Evolutionary conservation across 164 flowering plant species (phyloP), one percentile per base, ranked within the genome.

Genomic region (Sextonia rubra): DNA sequence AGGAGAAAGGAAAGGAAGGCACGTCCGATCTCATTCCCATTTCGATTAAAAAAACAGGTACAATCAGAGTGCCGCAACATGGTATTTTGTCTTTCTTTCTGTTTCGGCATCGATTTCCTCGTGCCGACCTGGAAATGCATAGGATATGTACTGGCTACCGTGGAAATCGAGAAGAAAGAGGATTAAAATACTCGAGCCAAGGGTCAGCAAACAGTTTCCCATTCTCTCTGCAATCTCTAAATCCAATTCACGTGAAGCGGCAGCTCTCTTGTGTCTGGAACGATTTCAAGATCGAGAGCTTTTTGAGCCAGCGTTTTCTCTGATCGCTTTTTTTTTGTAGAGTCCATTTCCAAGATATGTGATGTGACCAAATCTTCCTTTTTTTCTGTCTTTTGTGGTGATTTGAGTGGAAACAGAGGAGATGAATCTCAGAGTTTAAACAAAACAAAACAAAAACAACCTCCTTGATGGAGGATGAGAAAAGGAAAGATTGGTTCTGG

Each of bases 181-280:
- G 25, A 62, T 17, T 44, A 22, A 37, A 44, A 47, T 29, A 69
- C 6, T 47, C 9, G 5, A 17, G n/a, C 3, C 3, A 12, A 37
- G 44, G 24, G 44, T 22, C n/a, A 24, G 62, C 55, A 64, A 48
- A 32, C 63, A 69, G 32, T 24, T 7, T 25, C 64, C 20, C 47
- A 24, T 26, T 20, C 65, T 20, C 65, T 47, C 79, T 73, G 82
- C 70, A 47, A 64, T 14, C 12, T 67, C 77, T 76, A 77, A 32
- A 37, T 69, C 20, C 32, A 73, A 44, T 62, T 78, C 83, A 81
- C 81, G 83, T 78, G 83, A 69, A 78, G 67, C n/a, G 25, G 44
- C n/a, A 30, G 44, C 14, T 63, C 24, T 56, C 52, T n/a, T 27
- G 68, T 55, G 73, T 66, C 75, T 64, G 52, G 69, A 44, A 37